Evolutionary conservation across 257 asterid species (phyloP), one percentile per base, ranked within the genome.

Genomic region (Fraxinus quadrangulata): DNA sequence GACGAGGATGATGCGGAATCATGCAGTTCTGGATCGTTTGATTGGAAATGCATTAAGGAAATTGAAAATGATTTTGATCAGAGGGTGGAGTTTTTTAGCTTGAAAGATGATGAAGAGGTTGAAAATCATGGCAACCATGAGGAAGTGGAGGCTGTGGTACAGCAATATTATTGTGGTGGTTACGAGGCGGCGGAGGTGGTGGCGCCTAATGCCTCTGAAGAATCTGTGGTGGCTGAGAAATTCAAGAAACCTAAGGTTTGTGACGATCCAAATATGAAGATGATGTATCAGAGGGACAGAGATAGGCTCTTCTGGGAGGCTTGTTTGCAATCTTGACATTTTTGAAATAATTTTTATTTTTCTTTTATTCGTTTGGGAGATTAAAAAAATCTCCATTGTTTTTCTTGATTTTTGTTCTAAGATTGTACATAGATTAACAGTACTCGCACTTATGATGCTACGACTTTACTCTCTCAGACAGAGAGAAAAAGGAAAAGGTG

Each of bases 251-350:
- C 83, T 3, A 80, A 76, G 54, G 83, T 67, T 36, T 78, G 87
- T 51, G 88, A 79, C 26, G 89, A 83, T 74, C 69, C 87, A 1
- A 73, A 42, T 42, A 36, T 5, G 84, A 81, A 79, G 78, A 26
- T 65, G 83, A 70, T 82, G 77, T 77, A 81, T 67, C 84, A 85
- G 81, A 84, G 80, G 24, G 91, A 89, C 14, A 81, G 82, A 78
- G 96, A 91, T 83, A 83, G 75, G 82, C 88, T 81, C 16, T 91
- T 91, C 61, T 91, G 96, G 94, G 96, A 91, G 85, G 83, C 92
- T 21, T 91, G 94, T 80, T 86, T 89, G 86, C 89, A 91, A 5
- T 87, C 96, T 33, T 87, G 69, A 63, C 26, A 24, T 10, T 23
- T 10, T 10, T 10, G 17, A 12, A 10, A 23, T 0, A 63, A 63